phyloP scores from a whole-genome alignment of 2,329 filamentous ascomycete genomes.

The Penicillium sp. region DNA sequence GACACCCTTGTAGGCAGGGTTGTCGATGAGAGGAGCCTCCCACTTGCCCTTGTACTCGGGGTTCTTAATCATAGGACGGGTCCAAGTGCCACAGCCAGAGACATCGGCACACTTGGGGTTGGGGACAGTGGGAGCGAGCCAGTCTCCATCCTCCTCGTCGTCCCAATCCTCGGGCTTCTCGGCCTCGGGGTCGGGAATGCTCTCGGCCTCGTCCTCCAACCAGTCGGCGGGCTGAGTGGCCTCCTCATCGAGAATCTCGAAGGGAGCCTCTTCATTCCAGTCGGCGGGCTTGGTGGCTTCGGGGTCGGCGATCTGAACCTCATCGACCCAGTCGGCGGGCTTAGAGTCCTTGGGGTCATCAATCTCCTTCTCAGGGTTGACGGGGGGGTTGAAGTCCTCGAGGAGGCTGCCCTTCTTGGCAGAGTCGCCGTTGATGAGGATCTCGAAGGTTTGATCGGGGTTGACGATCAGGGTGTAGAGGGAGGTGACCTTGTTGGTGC shows the following conservation, averaged over 20 bases:
- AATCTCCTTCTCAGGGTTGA: conserved; percentile 94
- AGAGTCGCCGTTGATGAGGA: conserved; percentile 85
- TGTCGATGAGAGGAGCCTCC: conserved; percentile 88
- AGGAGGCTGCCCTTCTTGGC: conserved; percentile 87
- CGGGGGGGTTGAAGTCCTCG: conserved; percentile 87
- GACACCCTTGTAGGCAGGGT: conserved; percentile 94
- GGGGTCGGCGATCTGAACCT: conserved; percentile 85
- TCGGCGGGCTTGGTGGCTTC: conserved; percentile 95
- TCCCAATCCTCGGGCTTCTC: conserved; percentile 99
- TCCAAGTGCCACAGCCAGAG: conserved; percentile 92
- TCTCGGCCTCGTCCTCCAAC: conserved; percentile 83
- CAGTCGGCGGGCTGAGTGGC: conserved; percentile 91
- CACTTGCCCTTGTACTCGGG: conserved; percentile 99
- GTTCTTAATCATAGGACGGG: conserved; percentile 89
- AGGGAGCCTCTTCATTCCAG: conserved; percentile 98
- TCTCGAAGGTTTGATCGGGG: conserved; percentile 91
- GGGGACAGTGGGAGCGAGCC: conserved; percentile 81
- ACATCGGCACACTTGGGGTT: conserved; percentile 95
- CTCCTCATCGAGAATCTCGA: conserved; percentile 90
- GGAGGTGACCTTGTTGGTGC: conserved; percentile 85
- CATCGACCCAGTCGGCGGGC: conserved; percentile 94
- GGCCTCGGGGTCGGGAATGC: conserved; percentile 86
- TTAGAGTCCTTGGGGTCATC: conserved; percentile 91
- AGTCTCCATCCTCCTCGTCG: conserved; percentile 99
- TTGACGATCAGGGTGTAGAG: conserved; percentile 97